Base-by-base conservation (phyloP, 2,329 filamentous ascomycete genomes). In the Huntiella abstrusa region DNA sequence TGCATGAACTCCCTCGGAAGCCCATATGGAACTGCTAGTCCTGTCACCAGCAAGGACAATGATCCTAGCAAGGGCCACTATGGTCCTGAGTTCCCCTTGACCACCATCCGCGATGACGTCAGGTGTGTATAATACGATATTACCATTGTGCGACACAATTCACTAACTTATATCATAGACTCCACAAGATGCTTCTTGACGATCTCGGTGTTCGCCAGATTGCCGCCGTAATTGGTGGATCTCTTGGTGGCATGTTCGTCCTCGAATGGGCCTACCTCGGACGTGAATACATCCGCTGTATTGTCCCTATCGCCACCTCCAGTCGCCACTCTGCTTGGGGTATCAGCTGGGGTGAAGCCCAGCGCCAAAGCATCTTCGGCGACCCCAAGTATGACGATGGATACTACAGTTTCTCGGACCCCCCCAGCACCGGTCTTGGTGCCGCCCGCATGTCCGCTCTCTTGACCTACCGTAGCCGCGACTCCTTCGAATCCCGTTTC, bases 341-440 rank as follows among this genome's bases (percentile, higher is more conserved):
- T 17, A 92, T 91, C 56, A 87, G 81, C 62, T 92, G 84, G 84
- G 83, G 83, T 37, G 84, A 91, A 59, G 83, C 83, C 3, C 84
- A 92, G 60, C 71, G 84, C 44, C 83, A 91, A 63, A 87, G 82
- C 69, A 96, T 98, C 59, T 98, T 96, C 64, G 87, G 85, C 35
- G 91, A 98, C 59, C 91, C 91, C 32, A 96, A 95, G 65, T 98
- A 98, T 61, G 86, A 95, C 51, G 87, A 96, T 57, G 91, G 91
- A 39, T 96, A 95, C 64, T 98, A 96, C 59, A 57, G 76, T 1
- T 92, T 91, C 55, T 72, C 82, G 32, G 85, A 96, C 54, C 87
- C 87, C 33, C 91, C 91, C 0, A 68, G 77, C 0, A 81, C 86
- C 1, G 91, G 91, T 1, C 73, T 98, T 2, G 86, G 87, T 10